Conservation (phyloP, 2,329 filamentous ascomycete genomes). For the Plectosphaerella cucumerina region DNA sequence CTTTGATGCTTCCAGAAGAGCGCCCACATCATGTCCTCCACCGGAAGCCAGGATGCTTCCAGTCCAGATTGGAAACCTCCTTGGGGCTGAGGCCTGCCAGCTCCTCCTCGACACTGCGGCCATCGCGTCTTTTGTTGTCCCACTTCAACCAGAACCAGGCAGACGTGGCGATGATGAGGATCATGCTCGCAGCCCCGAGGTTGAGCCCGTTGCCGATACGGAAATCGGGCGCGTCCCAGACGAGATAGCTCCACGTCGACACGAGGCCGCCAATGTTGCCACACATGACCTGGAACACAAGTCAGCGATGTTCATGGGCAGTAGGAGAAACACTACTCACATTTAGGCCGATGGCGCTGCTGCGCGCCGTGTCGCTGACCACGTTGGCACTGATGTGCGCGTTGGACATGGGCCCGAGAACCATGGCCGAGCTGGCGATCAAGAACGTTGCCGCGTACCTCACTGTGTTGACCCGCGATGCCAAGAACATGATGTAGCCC, state of each 20-base stretch:
- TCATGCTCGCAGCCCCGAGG: slow-evolving; percentile 50
- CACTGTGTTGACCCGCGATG: slow-evolving; percentile 42
- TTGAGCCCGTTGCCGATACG: slow-evolving; percentile 70
- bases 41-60: slow-evolving; percentile 63
- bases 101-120: slow-evolving; percentile 50
- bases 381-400: slow-evolving; percentile 68
- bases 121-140: slow-evolving; percentile 56
- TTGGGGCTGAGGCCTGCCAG: slow-evolving; percentile 49
- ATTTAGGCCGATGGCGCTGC: slow-evolving; percentile 60
- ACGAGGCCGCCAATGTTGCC: slow-evolving; percentile 69
- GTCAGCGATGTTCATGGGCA: neutral
- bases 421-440: slow-evolving; percentile 60
- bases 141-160: slow-evolving; percentile 55
- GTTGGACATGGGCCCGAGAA: slow-evolving; percentile 61
- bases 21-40: slow-evolving; percentile 37
- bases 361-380: slow-evolving; percentile 65
- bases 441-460: slow-evolving; percentile 70
- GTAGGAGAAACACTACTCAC: slow-evolving; percentile 6
- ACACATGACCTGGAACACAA: slow-evolving; percentile 53
- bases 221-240: slow-evolving; percentile 60
- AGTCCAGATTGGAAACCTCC: slow-evolving; percentile 59
- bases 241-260: slow-evolving; percentile 61
- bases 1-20: no score
- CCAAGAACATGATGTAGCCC: slow-evolving; percentile 69
- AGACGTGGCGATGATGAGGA: slow-evolving; percentile 42